A percentile compares a stretch with the other conserved stretches of the same genome.
phyloP scores from a whole-genome alignment of 2,329 filamentous ascomycete genomes.

The Alternaria sp. region DNA sequence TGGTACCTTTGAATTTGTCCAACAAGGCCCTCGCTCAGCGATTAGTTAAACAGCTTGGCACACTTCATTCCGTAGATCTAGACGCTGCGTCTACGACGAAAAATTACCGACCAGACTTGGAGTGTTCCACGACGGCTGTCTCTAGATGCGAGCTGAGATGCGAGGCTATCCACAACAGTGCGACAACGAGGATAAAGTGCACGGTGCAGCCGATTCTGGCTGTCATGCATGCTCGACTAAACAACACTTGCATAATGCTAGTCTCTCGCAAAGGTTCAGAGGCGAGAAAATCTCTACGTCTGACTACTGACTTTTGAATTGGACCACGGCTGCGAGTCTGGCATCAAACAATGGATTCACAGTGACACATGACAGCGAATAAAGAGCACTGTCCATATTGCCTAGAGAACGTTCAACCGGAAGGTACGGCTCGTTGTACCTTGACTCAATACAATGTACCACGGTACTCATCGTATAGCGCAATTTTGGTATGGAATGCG shows the following conservation, averaged over 20 bases:
- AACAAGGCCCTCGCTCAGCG: slow-evolving; percentile 4
- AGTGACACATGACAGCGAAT: neutral
- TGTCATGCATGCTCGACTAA: slow-evolving; percentile 8
- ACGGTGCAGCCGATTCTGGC: slow-evolving; percentile 8
- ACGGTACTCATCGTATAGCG: neutral
- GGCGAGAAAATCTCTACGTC: slow-evolving; percentile 10
- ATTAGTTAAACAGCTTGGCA: slow-evolving; percentile 4
- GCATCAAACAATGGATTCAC: slow-evolving; percentile 2
- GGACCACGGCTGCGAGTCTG: neutral
- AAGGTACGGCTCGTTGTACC: slow-evolving; percentile 7
- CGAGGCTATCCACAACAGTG: slow-evolving; percentile 13
- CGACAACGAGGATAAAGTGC: slow-evolving; percentile 2
- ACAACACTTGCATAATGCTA: slow-evolving; percentile 13
- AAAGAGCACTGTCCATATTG: slow-evolving; percentile 1
- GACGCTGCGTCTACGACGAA: slow-evolving; percentile 8
- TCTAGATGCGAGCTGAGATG: slow-evolving; percentile 16
- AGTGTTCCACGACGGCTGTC: slow-evolving; percentile 12
- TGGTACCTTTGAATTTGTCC: neutral
- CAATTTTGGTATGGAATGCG: slow-evolving; percentile 2
- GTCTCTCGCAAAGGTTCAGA: slow-evolving; percentile 8
- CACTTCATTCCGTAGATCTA: slow-evolving; percentile 4
- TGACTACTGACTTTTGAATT: neutral
- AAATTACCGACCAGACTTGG: slow-evolving; percentile 10
- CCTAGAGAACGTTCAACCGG: neutral
- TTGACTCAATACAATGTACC: slow-evolving; percentile 8